Base-by-base conservation (phyloP, 208 protist species). In the Wallacemonas sp. region DNA sequence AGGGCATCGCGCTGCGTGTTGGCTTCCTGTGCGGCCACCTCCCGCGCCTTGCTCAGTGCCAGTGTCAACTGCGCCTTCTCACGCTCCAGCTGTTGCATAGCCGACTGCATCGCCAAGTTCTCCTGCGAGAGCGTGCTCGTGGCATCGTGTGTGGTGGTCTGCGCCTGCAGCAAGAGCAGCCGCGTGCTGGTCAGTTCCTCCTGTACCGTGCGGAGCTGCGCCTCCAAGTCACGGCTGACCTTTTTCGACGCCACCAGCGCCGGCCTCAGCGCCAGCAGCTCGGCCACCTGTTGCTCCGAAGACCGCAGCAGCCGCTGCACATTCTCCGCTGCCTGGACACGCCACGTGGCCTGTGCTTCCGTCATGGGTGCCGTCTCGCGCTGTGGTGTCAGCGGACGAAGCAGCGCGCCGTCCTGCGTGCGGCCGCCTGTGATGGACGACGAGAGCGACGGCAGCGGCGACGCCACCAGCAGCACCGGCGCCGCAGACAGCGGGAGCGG, bases 181-280 rank as follows among this genome's bases (percentile, higher is more conserved):
- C 39, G 52, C 20, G 52, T 29, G 0, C 39, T 4, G 16, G 52
- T 59, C 7, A 29, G 10, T 20, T 59, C 52, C n/a, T 59, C 52
- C n/a, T 41, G 67, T 54, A n/a, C 57, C 2, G 32, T 42, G 29
- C 52, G 52, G 29, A 72, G 29, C 29, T 66, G 42, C 36, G 63
- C 3, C 26, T 46, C 57, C 4, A 66, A 48, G n/a, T 74, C 62
- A 28, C 49, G 38, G 10, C 61, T 45, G 3, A 61, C 36, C 39
- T 44, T 46, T 20, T 50, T 46, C 3, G 44, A 67, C 7, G 64
- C 64, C 48, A 71, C 64, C 31, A 69, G 66, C 3, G 62, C 77
- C 0, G 67, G 25, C 36, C 76, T 72, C 31, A 73, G 71, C 57
- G 72, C 65, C 3, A 76, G 38, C 28, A 87, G 65, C 50, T 77